phyloP scores from a whole-genome alignment of 371 early-diverging fungal species.

The Chytridiales sp. region DNA sequence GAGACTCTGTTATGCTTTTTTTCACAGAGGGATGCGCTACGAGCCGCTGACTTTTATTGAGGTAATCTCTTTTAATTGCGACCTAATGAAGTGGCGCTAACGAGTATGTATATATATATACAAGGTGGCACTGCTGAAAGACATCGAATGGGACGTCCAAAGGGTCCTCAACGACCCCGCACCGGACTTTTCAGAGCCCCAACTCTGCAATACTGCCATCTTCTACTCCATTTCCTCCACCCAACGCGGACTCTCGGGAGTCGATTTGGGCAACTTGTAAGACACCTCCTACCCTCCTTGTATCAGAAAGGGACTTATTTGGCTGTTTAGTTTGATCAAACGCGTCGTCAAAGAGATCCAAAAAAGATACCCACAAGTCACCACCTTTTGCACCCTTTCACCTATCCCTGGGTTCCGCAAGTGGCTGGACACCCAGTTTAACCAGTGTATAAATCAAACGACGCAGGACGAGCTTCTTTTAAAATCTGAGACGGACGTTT shows the following conservation, averaged over 20 bases:
- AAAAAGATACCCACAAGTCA: slow-evolving; percentile 59
- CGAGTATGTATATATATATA: too few species aligned
- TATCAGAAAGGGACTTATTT: neutral
- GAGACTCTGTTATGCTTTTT: slow-evolving; percentile 76
- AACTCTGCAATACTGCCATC: slow-evolving; percentile 59
- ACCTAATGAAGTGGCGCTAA: neutral
- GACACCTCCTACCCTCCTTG: neutral
- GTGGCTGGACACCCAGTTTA: slow-evolving; percentile 68
- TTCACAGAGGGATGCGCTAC: slow-evolving; percentile 65
- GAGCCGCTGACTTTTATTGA: slow-evolving; percentile 84
- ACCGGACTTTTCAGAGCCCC: slow-evolving; percentile 26
- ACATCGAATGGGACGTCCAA: slow-evolving; percentile 59
- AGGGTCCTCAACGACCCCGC: slow-evolving; percentile 61
- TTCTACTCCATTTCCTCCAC: slow-evolving; percentile 86
- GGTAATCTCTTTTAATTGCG: slow-evolving; percentile 18
- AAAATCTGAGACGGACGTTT: too few species aligned
- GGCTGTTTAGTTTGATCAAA: slow-evolving; percentile 63
- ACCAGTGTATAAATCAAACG: too few species aligned
- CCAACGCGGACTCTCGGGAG: slow-evolving; percentile 75
- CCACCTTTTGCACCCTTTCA: slow-evolving; percentile 79
- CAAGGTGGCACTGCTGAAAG: slow-evolving; percentile 62
- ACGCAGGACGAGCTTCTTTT: too few species aligned
- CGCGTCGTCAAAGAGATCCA: slow-evolving; percentile 73
- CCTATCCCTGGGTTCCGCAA: slow-evolving; percentile 80
- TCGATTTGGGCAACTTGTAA: slow-evolving; percentile 76